Percentiles rank a stretch among this genome's conserved stretches.
Conservation (phyloP, 2,329 filamentous ascomycete genomes). For the Dactylonectria macrodidyma region DNA sequence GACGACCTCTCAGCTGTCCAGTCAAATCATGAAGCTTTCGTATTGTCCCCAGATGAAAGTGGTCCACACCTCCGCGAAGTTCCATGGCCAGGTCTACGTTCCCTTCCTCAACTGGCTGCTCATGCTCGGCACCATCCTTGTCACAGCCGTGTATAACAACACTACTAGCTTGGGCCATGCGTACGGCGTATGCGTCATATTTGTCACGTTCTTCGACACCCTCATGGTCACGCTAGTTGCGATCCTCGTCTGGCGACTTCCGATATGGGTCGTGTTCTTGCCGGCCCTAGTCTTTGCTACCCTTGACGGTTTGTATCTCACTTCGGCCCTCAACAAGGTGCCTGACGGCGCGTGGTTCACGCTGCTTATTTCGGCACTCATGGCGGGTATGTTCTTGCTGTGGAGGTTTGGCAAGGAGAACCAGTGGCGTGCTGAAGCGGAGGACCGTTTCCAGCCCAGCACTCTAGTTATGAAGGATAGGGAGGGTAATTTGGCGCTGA, state of each 20-base stretch:
- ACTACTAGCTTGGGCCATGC: conserved; percentile 78
- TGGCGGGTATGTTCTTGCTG: conserved; percentile 75
- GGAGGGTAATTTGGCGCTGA: conserved; percentile 43
- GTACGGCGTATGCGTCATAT: conserved; percentile 83
- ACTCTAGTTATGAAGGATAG: conserved; percentile 1
- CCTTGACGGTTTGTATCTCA: conserved; percentile 78
- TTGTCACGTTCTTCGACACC: conserved; percentile 83
- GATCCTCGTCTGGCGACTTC: conserved; percentile 78
- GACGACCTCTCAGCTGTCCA: conserved; percentile 54
- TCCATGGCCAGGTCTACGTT: conserved; percentile 82
- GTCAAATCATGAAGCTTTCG: conserved; percentile 75
- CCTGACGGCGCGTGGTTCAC: conserved; percentile 85
- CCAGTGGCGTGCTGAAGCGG: conserved; percentile 78
- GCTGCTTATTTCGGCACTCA: conserved; percentile 70
- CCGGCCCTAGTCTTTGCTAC: conserved; percentile 73
- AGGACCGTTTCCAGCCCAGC: conserved; percentile 66
- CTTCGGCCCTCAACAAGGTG: conserved; percentile 77
- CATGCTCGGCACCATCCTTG: conserved; percentile 80
- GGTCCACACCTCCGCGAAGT: conserved; percentile 76
- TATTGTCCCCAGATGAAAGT: conserved; percentile 83
- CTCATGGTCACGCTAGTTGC: conserved; percentile 80
- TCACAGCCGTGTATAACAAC: conserved; percentile 80
- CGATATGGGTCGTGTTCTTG: conserved; percentile 69
- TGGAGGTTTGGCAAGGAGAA: conserved; percentile 85
- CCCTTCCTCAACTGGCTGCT: conserved; percentile 82